Evolutionary conservation across 306 rosid species (phyloP), one percentile per base, ranked within the genome.

Genomic region (Quercus rubra): DNA sequence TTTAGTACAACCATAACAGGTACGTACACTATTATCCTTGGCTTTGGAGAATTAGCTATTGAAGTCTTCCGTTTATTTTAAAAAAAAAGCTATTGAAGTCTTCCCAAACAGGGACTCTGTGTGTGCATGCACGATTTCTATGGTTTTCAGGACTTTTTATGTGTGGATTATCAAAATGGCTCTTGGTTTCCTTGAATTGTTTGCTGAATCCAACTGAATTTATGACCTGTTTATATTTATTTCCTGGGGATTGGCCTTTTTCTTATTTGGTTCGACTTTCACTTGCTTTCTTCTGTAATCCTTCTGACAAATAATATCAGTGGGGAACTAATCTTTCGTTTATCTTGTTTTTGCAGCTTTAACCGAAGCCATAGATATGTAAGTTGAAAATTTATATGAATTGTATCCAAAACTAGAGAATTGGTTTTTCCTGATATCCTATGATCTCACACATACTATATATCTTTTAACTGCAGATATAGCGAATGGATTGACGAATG

Each of bases 401-500:
- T 52, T 19, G 23, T 38, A 46, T 23, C 43, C 72, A 20, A 12
- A 4, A 25, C 13, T 31, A 46, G 49, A 33, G 51, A 18, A 30
- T 55, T 21, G 33, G 68, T 75, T 25, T 33, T 56, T 15, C 17
- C 11, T 12, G 3, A 17, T 7, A 61, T 73, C 21, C 4, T 31
- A 75, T 74, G 10, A 12, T 2, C 13, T 14, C 35, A 1, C 28
- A 51, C 51, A 0, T 35, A 35, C 58, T n/a, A n/a, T 6, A 9
- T 10, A 20, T 76, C 33, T 9, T 74, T 77, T 46, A 4, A 46
- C 18, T 78, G 41, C 86, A 90, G 90, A 90, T 90, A 90, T 72
- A 87, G 87, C 0, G 91, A 90, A 79, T 90, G 93, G 93, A 87
- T 90, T 28, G 93, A 89, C 4, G 91, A 90, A 79, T 90, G 93